Evolutionary conservation across 2,329 filamentous ascomycete species (phyloP), one percentile per base, ranked within the genome.

Genomic region (Thermoascus crustaceus): DNA sequence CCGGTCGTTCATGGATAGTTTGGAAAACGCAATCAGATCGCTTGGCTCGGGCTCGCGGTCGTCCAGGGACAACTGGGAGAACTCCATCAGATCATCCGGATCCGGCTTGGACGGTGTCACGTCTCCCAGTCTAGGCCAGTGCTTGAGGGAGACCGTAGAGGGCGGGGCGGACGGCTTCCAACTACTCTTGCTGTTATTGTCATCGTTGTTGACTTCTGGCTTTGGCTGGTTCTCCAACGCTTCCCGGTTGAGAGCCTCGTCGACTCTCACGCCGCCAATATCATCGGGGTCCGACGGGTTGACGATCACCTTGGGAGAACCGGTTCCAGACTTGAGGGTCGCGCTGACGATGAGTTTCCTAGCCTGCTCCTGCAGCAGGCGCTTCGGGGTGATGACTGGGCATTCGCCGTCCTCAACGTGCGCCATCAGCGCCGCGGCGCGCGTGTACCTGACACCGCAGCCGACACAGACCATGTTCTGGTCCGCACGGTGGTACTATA

Each of bases 331-430:
- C 2, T 39, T 38, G 2, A 59, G 47, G 1, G 45, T 52, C 30
- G 53, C 53, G 36, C 57, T 63, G 34, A 69, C 52, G 25, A 75
- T 57, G 20, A 63, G 52, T 45, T 72, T 75, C 49, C 73, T 68
- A 10, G 67, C 60, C 14, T 73, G 61, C 30, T 69, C 60, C n/a
- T 60, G 59, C 10, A 63, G 50, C 40, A 76, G 73, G 8, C 69
- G 55, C 0, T 50, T 39, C 1, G 57, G 44, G 2, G 43, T 46
- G 41, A 76, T 69, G 2, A 51, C 53, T 0, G 43, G 31, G 47
- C 76, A 80, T 22, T 68, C 51, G 13, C 67, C 67, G 7, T 62
- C 58, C 45, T 79, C 74, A 13, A 78, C 63, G 44, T 80, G 76
- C 10, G 56, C 54, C 38, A 78, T 67, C 24, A 76, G 53, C 4